Base-by-base conservation (phyloP, 2,329 filamentous ascomycete species). In the Aspergillus pseudoterreus region DNA sequence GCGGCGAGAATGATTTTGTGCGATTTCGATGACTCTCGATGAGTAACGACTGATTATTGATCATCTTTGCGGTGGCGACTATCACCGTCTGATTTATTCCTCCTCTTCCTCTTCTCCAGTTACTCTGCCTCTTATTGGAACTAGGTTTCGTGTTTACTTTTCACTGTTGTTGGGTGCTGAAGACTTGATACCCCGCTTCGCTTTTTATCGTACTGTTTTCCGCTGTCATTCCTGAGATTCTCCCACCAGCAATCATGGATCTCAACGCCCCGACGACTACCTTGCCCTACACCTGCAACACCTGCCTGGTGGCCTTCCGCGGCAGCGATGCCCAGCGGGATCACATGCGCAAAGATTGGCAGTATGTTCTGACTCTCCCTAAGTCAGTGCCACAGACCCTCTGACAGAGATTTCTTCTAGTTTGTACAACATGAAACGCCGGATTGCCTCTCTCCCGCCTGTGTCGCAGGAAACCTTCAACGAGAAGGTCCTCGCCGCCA, bases 331-430 rank as follows among this genome's bases (percentile, higher is more conserved):
- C 95, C 51, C 94, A 99, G 75, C 86, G 94, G 70, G 86, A 84
- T 35, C 94, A 99, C 70, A 99, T 99, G 94, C 91, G 94, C 72
- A 94, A 87, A 63, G 94, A 99, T 76, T 99, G 94, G 94, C 92
- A 99, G 88, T 94, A 81, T 76, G 89, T 85, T 45, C 22, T 27
- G 47, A 14, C 12, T 15, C 6, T 19, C 45, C 54, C 45, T 35
- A 27, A 49, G 30, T 49, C 24, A 3, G 4, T 21, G 4, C n/a
- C 6, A 19, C 15, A 24, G 30, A 17, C 46, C 36, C 22, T 43
- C 51, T 55, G 38, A 58, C 38, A n/a, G 30, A 48, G 14, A 36
- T 52, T 8, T 36, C 2, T 8, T 48, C 17, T 53, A 94, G 89
- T 72, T 86, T 94, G 59, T 96, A 96, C 75, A 99, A 99, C 71